These are phyloP conservation scores for Fraxinus latifolia DNA, from an alignment of 305 asterid species.

Conservation along the genomic window DNA sequence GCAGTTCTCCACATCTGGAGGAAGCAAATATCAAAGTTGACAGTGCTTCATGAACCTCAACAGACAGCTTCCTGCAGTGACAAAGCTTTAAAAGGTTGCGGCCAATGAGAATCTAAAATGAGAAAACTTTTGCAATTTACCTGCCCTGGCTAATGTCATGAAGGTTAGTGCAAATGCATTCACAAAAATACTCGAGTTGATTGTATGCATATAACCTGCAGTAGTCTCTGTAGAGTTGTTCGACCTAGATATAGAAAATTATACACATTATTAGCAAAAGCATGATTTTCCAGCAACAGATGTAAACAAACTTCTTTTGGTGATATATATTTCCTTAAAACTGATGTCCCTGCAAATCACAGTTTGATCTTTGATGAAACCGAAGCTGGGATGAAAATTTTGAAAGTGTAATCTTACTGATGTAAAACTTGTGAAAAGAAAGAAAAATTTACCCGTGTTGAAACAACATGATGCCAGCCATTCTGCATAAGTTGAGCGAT, in stretches of 20 bases:
- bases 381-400: background rate
- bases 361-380: background rate
- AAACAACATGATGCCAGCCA: constrained; percentile 24
- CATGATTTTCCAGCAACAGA: background rate
- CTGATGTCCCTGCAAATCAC: background rate
- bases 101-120: background rate
- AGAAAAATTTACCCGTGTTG: constrained; percentile 12
- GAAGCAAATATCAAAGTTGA: constrained; percentile 40
- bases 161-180: constrained; percentile 20
- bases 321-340: background rate
- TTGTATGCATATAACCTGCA: constrained; percentile 31
- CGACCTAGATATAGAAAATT: constrained; percentile 18
- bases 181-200: constrained; percentile 27
- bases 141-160: constrained; percentile 14
- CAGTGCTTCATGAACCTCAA: constrained; percentile 30
- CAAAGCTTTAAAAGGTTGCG: background rate
- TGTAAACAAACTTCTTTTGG: background rate
- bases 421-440: background rate
- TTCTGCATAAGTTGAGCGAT: constrained; percentile 33
- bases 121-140: constrained; percentile 12
- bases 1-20: constrained; percentile 40
- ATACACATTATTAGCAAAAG: background rate
- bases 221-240: constrained; percentile 29
- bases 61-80: constrained; percentile 28
- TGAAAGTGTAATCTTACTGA: background rate